Evolutionary conservation across 208 protist genomes (phyloP), one percentile per base, ranked within the genome.

Genomic region (Ichthyophonus hoferi): DNA sequence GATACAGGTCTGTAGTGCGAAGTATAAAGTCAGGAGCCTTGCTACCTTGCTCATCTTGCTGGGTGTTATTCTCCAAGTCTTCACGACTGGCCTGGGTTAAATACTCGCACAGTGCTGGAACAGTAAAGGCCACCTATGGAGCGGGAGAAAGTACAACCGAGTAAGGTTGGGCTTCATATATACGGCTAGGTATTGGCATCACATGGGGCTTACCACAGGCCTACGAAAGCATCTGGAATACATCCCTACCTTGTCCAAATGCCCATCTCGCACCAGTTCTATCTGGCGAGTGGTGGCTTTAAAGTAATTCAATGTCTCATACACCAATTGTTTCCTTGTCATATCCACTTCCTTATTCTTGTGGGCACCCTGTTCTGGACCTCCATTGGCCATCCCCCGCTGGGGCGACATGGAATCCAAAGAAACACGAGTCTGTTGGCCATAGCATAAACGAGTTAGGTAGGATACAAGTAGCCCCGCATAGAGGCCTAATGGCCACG

Each of bases 81-180:
- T 43, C 58, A 42, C 31, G 42, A 1, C 43, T 40, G 31, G 87
- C 79, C 33, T 91, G 41, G 0, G 89, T 91, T 7, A 91, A 34
- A 42, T 85, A 91, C 42, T 87, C 40, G 76, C 88, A 91, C 1
- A 91, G 38, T 1, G 34, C 31, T n/a, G 88, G 88, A 14, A 92
- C 90, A 78, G 91, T 83, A 58, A 92, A 92, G 67, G 38, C 78
- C 14, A 92, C 83, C 24, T 86, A 1, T 87, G n/a, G n/a, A n/a
- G n/a, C n/a, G n/a, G n/a, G n/a, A n/a, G n/a, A n/a, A n/a, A n/a
- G n/a, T n/a, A n/a, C n/a, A n/a, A n/a, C n/a, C n/a, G n/a, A n/a
- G n/a, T n/a, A n/a, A n/a, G n/a, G n/a, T n/a, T n/a, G n/a, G n/a
- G n/a, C n/a, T n/a, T n/a, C n/a, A n/a, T n/a, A n/a, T n/a, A n/a